Percentiles rank a stretch among this genome's conserved stretches.
These are phyloP conservation scores for Chalciporus sp. DNA, from an alignment of 1,284 basidiomycete genomes.

Conservation along the genomic window DNA sequence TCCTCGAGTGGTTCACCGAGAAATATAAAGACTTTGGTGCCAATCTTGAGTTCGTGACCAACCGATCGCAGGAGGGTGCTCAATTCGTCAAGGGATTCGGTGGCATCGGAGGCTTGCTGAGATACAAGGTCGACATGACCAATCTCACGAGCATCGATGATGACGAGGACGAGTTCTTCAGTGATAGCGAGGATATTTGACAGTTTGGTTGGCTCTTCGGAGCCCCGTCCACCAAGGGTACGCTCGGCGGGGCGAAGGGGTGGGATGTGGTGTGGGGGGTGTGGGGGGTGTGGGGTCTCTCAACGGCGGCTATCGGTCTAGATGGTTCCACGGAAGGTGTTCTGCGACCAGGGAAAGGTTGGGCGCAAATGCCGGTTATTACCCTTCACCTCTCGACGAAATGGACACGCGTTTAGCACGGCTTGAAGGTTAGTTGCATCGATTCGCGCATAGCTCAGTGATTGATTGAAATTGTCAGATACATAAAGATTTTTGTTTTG, in stretches of 20 bases:
- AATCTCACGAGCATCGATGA: slow-evolving; percentile 81
- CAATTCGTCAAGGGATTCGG: slow-evolving; percentile 99
- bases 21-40: slow-evolving; percentile 98
- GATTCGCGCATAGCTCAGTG: background rate
- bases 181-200: slow-evolving; percentile 83
- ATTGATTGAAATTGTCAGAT: slow-evolving; percentile 17
- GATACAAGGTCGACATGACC: slow-evolving; percentile 95
- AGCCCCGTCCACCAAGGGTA: slow-evolving; percentile 60
- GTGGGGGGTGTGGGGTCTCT: slow-evolving; percentile 5
- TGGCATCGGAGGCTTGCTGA: slow-evolving; percentile 92
- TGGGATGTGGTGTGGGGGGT: slow-evolving; percentile 26
- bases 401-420: slow-evolving; percentile 15
- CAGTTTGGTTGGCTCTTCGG: slow-evolving; percentile 79
- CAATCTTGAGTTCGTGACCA: slow-evolving; percentile 88
- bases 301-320: slow-evolving; percentile 1
- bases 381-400: slow-evolving; percentile 11
- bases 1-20: slow-evolving; percentile 98
- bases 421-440: slow-evolving; percentile 25
- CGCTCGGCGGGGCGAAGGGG: slow-evolving; percentile 60
- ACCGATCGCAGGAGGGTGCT: slow-evolving; percentile 94
- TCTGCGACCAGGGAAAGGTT: slow-evolving; percentile 8
- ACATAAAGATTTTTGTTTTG: slow-evolving; percentile 12
- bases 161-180: slow-evolving; percentile 56
- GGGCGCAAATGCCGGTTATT: slow-evolving; percentile 5
- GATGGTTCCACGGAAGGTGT: slow-evolving; percentile 3